Evolutionary conservation across 805 yeast species (phyloP).

Genomic region (Yarrowia alimentaria): DNA sequence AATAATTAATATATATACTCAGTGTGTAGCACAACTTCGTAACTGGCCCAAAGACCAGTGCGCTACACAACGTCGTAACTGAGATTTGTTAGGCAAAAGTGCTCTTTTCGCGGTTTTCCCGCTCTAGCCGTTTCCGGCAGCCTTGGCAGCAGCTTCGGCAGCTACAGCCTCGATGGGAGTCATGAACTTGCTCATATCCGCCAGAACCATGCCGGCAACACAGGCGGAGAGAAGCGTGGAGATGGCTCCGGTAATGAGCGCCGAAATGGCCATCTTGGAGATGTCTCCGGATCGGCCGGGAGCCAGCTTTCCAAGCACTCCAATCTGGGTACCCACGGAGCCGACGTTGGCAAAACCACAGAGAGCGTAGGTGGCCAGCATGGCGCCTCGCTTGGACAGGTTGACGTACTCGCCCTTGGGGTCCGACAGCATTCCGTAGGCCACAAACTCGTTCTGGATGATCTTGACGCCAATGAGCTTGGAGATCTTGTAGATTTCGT

Average conservation of each 20-base stretch:
- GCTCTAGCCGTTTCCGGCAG: constrained; percentile 5
- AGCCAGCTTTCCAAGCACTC: constrained; percentile 58
- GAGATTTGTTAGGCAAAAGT: no score
- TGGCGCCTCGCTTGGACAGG: constrained; percentile 51
- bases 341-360: constrained; percentile 66
- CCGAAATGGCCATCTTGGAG: constrained; percentile 47
- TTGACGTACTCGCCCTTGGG: constrained; percentile 44
- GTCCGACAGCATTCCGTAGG: constrained; percentile 46
- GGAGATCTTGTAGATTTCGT: constrained; percentile 52
- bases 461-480: constrained; percentile 55
- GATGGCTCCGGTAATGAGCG: constrained; percentile 53
- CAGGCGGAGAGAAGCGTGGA: constrained; percentile 57
- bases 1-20: constrained; percentile 7
- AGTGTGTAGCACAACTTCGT: constrained; percentile 17
- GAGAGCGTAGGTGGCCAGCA: constrained; percentile 59
- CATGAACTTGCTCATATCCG: constrained; percentile 42
- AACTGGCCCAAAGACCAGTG: constrained; percentile 1
- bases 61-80: constrained; percentile 17
- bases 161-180: constrained; percentile 27
- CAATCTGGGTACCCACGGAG: constrained; percentile 59
- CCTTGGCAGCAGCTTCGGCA: constrained; percentile 12
- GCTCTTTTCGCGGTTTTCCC: no score
- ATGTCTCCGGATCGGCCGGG: constrained; percentile 51
- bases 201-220: constrained; percentile 63
- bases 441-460: constrained; percentile 63